A percentile compares a stretch with the other conserved stretches of the same genome.
These are phyloP conservation scores for Phytophthora rubi DNA, from an alignment of 352 stramenopile species.

Conservation along the genomic window DNA sequence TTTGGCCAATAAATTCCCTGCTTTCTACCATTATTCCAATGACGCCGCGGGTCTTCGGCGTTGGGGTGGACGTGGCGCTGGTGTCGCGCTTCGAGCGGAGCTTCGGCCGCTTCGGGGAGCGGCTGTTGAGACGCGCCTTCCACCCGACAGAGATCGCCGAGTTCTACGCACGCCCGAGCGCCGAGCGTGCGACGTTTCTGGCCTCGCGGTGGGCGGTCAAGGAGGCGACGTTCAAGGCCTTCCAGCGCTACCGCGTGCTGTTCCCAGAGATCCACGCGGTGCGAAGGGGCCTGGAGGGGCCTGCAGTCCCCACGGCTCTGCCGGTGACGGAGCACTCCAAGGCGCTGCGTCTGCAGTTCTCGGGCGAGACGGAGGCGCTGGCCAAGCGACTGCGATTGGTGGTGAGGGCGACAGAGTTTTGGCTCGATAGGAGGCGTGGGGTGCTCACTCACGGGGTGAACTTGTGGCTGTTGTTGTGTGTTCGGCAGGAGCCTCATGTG, in stretches of 20 bases:
- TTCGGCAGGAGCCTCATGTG: conserved; percentile 21
- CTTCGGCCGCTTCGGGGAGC: conserved; percentile 64
- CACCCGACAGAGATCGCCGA: conserved; percentile 72
- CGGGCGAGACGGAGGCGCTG: conserved; percentile 58
- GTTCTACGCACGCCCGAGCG: conserved; percentile 49
- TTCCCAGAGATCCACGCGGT: conserved; percentile 76
- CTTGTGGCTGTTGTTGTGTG: background rate
- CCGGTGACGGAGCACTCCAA: conserved; percentile 40
- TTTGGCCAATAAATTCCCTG: no score
- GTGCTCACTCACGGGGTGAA: background rate
- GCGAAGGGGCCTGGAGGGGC: conserved; percentile 3
- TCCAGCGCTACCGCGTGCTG: conserved; percentile 75
- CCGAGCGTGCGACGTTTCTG: conserved; percentile 59
- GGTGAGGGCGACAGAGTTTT: conserved; percentile 32
- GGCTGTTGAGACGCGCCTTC: conserved; percentile 66
- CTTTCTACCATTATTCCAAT: background rate
- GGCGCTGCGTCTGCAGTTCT: conserved; percentile 61
- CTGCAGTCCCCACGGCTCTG: conserved; percentile 33
- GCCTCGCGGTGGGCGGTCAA: conserved; percentile 87
- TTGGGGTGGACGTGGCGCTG: conserved; percentile 78
- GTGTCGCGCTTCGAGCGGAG: conserved; percentile 61
- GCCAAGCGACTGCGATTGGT: conserved; percentile 57
- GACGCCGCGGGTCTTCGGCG: conserved; percentile 53
- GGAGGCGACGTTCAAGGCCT: conserved; percentile 86
- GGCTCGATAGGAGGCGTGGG: background rate